A percentile compares a stretch with the other conserved stretches of the same genome.
These are phyloP conservation scores for Talaromyces verruculosus DNA, from an alignment of 2,329 filamentous ascomycete species.

Conservation along the genomic window DNA sequence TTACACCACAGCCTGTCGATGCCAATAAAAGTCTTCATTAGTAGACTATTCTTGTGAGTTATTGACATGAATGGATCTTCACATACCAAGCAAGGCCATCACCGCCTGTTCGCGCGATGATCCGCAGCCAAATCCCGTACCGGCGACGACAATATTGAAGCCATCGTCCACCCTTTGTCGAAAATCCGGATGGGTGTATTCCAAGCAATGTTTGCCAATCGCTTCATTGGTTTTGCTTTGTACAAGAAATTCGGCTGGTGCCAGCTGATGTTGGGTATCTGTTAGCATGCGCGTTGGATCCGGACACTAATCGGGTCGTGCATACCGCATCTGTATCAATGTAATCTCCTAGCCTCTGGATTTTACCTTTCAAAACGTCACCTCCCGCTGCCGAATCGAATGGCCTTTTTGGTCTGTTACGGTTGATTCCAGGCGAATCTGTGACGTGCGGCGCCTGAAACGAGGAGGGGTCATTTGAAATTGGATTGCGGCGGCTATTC, in stretches of 20 bases:
- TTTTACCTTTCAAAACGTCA: constrained; percentile 34
- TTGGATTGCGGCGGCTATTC: not conserved
- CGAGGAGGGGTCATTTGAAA: not conserved
- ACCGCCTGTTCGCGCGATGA: constrained; percentile 50
- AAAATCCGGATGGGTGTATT: constrained; percentile 45
- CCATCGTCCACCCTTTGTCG: constrained; percentile 39
- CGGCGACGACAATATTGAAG: constrained; percentile 47
- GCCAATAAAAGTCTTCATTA: not conserved
- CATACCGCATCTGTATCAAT: constrained; percentile 45
- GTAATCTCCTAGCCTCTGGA: constrained; percentile 47
- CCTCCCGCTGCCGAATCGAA: no score
- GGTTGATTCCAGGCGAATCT: not conserved
- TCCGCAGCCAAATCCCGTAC: constrained; percentile 49
- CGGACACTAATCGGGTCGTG: not conserved
- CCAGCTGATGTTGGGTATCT: constrained; percentile 32
- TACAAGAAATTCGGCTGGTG: constrained; percentile 42
- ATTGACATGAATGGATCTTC: not conserved
- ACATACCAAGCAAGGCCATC: constrained; percentile 38
- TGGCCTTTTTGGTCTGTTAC: not conserved
- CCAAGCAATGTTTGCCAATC: constrained; percentile 43
- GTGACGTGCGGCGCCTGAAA: not conserved
- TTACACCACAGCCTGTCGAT: constrained; percentile 33
- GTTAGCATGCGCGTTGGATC: not conserved
- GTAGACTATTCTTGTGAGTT: not conserved
- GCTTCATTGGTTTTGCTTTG: constrained; percentile 32